Percentiles rank a stretch among this genome's conserved stretches.
These are phyloP conservation scores for Fusarium fracticaudum DNA, from an alignment of 2,329 filamentous ascomycete genomes.

Conservation along the genomic window DNA sequence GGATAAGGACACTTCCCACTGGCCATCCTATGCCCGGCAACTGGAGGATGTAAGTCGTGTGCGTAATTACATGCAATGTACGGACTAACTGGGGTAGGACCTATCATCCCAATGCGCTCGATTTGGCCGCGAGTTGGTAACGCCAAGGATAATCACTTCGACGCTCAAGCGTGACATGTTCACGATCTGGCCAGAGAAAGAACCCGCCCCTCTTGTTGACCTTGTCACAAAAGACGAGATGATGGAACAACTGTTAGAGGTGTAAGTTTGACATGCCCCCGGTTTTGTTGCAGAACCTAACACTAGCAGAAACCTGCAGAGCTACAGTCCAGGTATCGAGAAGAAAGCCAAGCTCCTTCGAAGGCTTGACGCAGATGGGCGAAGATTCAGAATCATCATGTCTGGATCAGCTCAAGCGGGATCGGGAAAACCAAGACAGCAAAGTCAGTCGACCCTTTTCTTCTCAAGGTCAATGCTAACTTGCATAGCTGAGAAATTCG, in stretches of 20 bases:
- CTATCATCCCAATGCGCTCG: constrained; percentile 42
- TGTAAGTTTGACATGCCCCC: constrained; percentile 18
- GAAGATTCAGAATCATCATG: constrained; percentile 41
- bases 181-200: constrained; percentile 45
- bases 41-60: constrained; percentile 44
- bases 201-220: constrained; percentile 41
- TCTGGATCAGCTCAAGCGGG: constrained; percentile 35
- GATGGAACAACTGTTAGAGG: constrained; percentile 47
- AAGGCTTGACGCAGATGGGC: constrained; percentile 42
- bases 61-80: neutral
- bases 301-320: constrained; percentile 27
- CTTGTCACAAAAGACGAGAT: constrained; percentile 46
- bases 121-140: constrained; percentile 43
- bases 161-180: constrained; percentile 39
- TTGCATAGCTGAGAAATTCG: constrained; percentile 39
- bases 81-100: constrained; percentile 33
- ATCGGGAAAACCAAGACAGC: constrained; percentile 34
- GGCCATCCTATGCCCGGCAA: constrained; percentile 48
- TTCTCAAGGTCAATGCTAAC: constrained; percentile 7
- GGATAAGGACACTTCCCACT: constrained; percentile 43
- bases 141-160: constrained; percentile 31
- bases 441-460: constrained; percentile 22
- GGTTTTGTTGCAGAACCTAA: neutral
- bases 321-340: constrained; percentile 28
- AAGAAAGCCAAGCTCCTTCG: constrained; percentile 41